These are phyloP conservation scores for Candida coleopterorum DNA, from an alignment of 805 yeast genomes.

Conservation along the genomic window DNA sequence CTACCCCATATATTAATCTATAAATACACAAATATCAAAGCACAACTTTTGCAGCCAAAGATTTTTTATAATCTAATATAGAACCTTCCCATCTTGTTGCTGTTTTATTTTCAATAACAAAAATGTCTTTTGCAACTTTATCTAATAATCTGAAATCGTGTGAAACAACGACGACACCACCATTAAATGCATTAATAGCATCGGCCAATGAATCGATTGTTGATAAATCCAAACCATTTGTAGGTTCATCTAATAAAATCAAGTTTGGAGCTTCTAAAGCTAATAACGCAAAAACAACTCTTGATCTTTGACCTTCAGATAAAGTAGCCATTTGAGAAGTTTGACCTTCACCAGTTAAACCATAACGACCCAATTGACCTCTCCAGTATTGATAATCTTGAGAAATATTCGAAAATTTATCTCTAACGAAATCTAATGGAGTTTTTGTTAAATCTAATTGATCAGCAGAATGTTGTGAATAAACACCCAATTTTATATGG, in stretches of 20 bases:
- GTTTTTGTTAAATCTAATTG: slow-evolving; percentile 94
- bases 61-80: slow-evolving; percentile 88
- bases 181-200: slow-evolving; percentile 89
- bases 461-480: slow-evolving; percentile 98
- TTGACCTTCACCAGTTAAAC: slow-evolving; percentile 98
- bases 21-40: slow-evolving; percentile 25
- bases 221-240: slow-evolving; percentile 97
- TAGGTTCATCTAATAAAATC: slow-evolving; percentile 96
- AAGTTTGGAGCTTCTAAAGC: slow-evolving; percentile 96
- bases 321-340: slow-evolving; percentile 97
- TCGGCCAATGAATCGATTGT: slow-evolving; percentile 97
- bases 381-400: slow-evolving; percentile 99
- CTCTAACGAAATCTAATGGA: slow-evolving; percentile 95
- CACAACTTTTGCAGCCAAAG: slow-evolving; percentile 87
- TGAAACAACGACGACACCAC: slow-evolving; percentile 98
- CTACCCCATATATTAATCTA: slow-evolving; percentile 1
- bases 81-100: slow-evolving; percentile 96
- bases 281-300: slow-evolving; percentile 94
- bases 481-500: slow-evolving; percentile 96
- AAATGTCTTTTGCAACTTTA: slow-evolving; percentile 95
- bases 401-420: slow-evolving; percentile 81
- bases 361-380: slow-evolving; percentile 95
- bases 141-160: slow-evolving; percentile 98
- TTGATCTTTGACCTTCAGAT: slow-evolving; percentile 98
- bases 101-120: slow-evolving; percentile 90